A percentile compares a stretch with the other conserved stretches of the same genome.
phyloP scores from a whole-genome alignment of 306 rosid genomes.

The Lotus japonicus region DNA sequence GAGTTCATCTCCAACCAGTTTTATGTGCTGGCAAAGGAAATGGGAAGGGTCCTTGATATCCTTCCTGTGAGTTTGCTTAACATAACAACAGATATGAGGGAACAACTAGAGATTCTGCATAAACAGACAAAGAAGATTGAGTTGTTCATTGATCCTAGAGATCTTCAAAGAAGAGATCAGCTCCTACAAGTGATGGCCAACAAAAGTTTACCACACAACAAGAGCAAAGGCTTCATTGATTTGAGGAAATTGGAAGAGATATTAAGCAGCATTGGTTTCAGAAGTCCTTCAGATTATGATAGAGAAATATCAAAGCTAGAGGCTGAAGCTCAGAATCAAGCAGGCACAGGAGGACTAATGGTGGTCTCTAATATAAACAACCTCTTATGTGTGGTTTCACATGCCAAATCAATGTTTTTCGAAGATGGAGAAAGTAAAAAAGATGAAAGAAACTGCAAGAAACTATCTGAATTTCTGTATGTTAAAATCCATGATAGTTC shows the following conservation, averaged over 20 bases:
- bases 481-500: constrained; percentile 30
- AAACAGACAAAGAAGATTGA: constrained; percentile 60
- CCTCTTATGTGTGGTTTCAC: constrained; percentile 52
- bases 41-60: constrained; percentile 75
- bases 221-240: constrained; percentile 46
- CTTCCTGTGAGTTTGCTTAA: constrained; percentile 64
- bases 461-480: constrained; percentile 20
- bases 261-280: constrained; percentile 54
- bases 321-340: constrained; percentile 70
- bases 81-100: constrained; percentile 50
- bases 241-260: constrained; percentile 46
- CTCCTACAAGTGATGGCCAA: constrained; percentile 56
- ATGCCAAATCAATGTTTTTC: constrained; percentile 53
- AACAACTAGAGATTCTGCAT: constrained; percentile 79
- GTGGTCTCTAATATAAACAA: constrained; percentile 64
- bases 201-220: constrained; percentile 38
- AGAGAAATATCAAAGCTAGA: constrained; percentile 62
- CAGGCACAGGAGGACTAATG: constrained; percentile 78
- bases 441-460: constrained; percentile 31
- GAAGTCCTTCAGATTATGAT: constrained; percentile 53
- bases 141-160: constrained; percentile 41
- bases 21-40: constrained; percentile 58
- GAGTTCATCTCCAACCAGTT: constrained; percentile 57
- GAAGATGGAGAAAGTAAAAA: constrained; percentile 32
- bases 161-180: constrained; percentile 51